phyloP scores from a whole-genome alignment of 768 basidiomycete genomes.

The Lactifluus piperatus region DNA sequence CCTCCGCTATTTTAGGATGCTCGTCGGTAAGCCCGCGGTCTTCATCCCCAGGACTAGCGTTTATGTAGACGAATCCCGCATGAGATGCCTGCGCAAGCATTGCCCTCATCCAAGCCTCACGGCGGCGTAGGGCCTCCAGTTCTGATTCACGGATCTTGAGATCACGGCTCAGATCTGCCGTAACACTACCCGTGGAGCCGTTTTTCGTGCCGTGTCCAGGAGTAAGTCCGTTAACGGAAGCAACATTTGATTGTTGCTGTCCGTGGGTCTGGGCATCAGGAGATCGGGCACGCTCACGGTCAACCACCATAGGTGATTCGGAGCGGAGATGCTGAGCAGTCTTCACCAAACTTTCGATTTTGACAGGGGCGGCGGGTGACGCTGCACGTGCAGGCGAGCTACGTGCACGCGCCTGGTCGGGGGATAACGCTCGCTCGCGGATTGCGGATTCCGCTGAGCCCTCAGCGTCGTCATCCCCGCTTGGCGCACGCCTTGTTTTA shows the following conservation, averaged over 20 bases:
- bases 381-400: slow-evolving; percentile 47
- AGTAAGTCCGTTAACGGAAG: slow-evolving; percentile 41
- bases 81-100: slow-evolving; percentile 67
- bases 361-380: slow-evolving; percentile 37
- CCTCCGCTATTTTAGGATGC: slow-evolving; percentile 50
- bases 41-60: slow-evolving; percentile 41
- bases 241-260: slow-evolving; percentile 27
- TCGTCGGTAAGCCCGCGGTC: slow-evolving; percentile 29
- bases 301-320: slow-evolving; percentile 49
- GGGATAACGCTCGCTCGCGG: slow-evolving; percentile 45
- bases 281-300: slow-evolving; percentile 37
- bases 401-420: slow-evolving; percentile 46
- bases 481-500: slow-evolving; percentile 40
- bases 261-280: slow-evolving; percentile 57
- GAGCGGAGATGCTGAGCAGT: slow-evolving; percentile 46
- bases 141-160: slow-evolving; percentile 78
- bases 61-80: slow-evolving; percentile 64
- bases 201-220: slow-evolving; percentile 37
- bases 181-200: slow-evolving; percentile 58
- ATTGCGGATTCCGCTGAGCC: slow-evolving; percentile 35
- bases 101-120: slow-evolving; percentile 81
- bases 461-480: slow-evolving; percentile 50
- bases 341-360: slow-evolving; percentile 49
- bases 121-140: slow-evolving; percentile 63
- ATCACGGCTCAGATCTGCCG: slow-evolving; percentile 70